These are phyloP conservation scores for Mycena alexandri DNA, from an alignment of 768 basidiomycete genomes.

Conservation along the genomic window DNA sequence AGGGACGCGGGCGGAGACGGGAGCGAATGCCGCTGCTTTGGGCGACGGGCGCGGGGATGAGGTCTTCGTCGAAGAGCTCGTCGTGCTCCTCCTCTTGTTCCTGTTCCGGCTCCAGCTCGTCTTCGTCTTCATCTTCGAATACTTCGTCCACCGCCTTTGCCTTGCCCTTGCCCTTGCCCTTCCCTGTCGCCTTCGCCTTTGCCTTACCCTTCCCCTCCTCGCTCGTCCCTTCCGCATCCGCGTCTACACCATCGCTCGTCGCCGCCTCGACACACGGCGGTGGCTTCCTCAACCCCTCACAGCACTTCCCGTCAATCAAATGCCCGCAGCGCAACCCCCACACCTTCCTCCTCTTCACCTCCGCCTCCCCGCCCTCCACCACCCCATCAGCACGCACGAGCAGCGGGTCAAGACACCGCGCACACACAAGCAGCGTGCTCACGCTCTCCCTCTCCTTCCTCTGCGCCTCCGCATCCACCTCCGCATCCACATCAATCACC, in stretches of 20 bases:
- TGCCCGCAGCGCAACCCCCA: conserved; percentile 86
- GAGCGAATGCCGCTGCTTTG: conserved; percentile 63
- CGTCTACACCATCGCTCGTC: not conserved
- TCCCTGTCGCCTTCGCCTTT: conserved; percentile 23
- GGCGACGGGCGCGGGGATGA: conserved; percentile 17
- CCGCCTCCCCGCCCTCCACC: conserved; percentile 55
- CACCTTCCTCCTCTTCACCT: conserved; percentile 61
- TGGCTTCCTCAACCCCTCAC: conserved; percentile 69
- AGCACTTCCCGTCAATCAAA: conserved; percentile 82
- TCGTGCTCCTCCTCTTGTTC: conserved; percentile 33
- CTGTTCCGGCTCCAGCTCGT: too few species aligned
- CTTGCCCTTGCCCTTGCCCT: conserved; percentile 60
- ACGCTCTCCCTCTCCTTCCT: conserved; percentile 42
- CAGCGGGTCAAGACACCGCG: conserved; percentile 74
- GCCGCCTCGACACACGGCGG: conserved; percentile 10
- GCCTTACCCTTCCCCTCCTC: conserved; percentile 21
- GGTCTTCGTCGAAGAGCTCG: conserved; percentile 32
- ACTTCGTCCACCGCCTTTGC: conserved; percentile 48
- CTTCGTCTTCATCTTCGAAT: conserved; percentile 35
- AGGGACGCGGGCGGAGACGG: conserved; percentile 64
- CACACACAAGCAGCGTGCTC: conserved; percentile 71
- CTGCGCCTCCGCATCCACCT: conserved; percentile 52
- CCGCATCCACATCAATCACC: conserved; percentile 63
- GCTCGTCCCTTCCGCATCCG: not conserved
- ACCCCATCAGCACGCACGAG: conserved; percentile 64